phyloP scores from a whole-genome alignment of 768 basidiomycete genomes.

The Rossbeevera mucosa region DNA sequence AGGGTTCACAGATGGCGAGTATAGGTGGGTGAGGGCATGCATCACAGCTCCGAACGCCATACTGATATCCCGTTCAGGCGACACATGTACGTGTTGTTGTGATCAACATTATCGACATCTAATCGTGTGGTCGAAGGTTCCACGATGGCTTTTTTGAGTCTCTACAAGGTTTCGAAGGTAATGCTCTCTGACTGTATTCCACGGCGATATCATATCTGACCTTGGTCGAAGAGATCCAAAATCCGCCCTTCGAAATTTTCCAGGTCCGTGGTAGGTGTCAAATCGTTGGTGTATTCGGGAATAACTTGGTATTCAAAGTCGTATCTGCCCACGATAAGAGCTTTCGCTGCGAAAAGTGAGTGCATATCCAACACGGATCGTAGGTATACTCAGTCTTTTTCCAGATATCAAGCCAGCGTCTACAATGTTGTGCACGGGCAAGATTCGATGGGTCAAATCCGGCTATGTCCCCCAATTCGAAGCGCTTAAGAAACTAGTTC shows the following conservation, averaged over 20 bases:
- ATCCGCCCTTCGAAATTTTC: neutral
- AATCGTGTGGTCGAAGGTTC: neutral
- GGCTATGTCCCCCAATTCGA: neutral
- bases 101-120: neutral
- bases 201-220: neutral
- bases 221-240: neutral
- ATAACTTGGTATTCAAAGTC: neutral
- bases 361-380: neutral
- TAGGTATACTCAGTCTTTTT: neutral
- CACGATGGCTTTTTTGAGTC: neutral
- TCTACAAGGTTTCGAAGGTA: neutral
- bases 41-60: neutral
- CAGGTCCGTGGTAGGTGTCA: neutral
- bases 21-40: conserved; percentile 27
- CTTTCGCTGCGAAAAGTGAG: neutral
- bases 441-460: neutral
- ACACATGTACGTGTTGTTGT: neutral
- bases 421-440: neutral
- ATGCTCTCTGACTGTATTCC: neutral
- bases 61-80: neutral
- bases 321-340: neutral
- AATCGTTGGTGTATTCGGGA: neutral
- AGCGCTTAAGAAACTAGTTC: neutral
- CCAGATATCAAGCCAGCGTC: neutral
- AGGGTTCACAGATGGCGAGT: conserved; percentile 41